Evolutionary conservation across 2,329 filamentous ascomycete species (phyloP), one percentile per base, ranked within the genome.

Genomic region (Penicillium sumatraense): DNA sequence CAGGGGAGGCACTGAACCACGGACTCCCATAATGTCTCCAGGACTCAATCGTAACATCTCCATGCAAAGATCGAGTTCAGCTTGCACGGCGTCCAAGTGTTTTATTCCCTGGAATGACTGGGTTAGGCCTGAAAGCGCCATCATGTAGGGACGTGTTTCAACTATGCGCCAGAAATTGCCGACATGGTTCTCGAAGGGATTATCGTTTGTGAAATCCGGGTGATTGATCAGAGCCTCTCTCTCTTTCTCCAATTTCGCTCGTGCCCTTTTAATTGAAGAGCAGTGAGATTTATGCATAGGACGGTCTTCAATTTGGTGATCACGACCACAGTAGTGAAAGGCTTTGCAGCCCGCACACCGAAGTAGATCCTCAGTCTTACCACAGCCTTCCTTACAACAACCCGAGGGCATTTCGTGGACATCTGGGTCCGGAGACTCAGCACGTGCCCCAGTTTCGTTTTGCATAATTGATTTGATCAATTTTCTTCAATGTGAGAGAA

Each of bases 131-230:
- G n/a, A n/a, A n/a, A 51, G 3, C 27, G 18, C 26, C 36, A 35
- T 51, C 49, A 51, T 51, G 16, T 44, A 51, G 9, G 36, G 49
- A 2, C 49, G 36, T n/a, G 49, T 51, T 21, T 44, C 49, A 5
- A 7, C 10, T 3, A 51, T 20, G 7, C 44, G 33, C 49, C 49
- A 51, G 26, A 51, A 51, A 33, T n/a, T n/a, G 38, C 49, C 49
- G 35, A 51, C 38, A 21, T 51, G 49, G 14, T 51, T 51, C 26
- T 31, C 49, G 16, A 51, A 51, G 20, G 49, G 49, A 20, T 40
- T 40, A 18, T 40, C 36, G 7, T 21, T 21, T n/a, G 9, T 21
- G 36, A 40, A 40, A 3, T 40, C 36, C 3, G 36, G 36, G 10
- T 40, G 4, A 13, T 40, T 6, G 36, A 40, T 40, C 16, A 40